phyloP scores from a whole-genome alignment of 495 filamentous ascomycete species.

The Xylaria sp. region DNA sequence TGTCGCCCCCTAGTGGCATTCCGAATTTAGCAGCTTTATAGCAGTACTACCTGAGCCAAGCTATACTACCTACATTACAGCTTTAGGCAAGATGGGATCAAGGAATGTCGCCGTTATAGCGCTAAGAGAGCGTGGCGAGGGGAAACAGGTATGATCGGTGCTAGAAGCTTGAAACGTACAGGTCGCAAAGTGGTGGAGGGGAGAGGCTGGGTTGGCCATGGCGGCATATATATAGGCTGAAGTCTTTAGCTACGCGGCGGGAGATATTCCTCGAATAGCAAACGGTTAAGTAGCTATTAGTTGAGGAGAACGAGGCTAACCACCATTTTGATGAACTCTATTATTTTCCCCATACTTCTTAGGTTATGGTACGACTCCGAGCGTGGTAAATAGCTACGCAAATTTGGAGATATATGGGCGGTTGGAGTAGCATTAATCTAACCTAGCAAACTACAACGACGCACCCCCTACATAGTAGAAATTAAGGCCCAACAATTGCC shows the following conservation, averaged over 20 bases:
- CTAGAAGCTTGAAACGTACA: neutral
- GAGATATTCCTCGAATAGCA: slow-evolving; percentile 5
- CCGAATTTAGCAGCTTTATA: neutral
- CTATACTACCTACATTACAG: neutral
- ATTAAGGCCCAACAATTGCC: neutral
- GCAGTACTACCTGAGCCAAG: neutral
- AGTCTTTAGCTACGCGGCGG: slow-evolving; percentile 2
- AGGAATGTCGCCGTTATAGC: neutral
- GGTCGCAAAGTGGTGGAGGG: neutral
- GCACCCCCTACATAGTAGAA: neutral
- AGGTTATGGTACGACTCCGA: neutral
- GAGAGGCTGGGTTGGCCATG: neutral
- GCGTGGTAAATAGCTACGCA: neutral
- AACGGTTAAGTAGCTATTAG: neutral
- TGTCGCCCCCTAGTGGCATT: neutral
- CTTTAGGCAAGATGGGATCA: neutral
- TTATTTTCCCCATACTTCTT: neutral
- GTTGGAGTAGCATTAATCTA: neutral
- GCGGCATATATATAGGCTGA: slow-evolving; percentile 26
- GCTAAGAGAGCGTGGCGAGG: neutral
- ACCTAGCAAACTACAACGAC: neutral
- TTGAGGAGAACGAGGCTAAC: slow-evolving; percentile 8
- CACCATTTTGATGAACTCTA: neutral
- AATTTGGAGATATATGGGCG: neutral
- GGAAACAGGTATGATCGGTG: neutral